These are phyloP conservation scores for Aspergillus japonicus DNA, from an alignment of 2,329 filamentous ascomycete species.

Conservation along the genomic window DNA sequence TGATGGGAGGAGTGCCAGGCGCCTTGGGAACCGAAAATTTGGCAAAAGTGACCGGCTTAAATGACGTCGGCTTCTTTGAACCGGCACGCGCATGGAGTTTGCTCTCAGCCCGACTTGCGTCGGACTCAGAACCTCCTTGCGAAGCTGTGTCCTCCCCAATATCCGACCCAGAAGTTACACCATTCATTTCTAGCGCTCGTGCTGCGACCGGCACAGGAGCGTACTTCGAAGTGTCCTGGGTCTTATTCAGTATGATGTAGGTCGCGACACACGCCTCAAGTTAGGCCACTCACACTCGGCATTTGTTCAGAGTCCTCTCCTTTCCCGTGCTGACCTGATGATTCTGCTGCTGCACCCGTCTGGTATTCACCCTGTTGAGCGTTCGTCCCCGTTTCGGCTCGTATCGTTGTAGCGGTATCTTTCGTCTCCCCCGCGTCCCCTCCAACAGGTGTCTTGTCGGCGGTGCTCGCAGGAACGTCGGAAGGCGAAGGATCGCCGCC, in stretches of 20 bases:
- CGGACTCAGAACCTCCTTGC: constrained; percentile 60
- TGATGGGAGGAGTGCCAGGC: constrained; percentile 50
- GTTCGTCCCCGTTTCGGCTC: constrained; percentile 27
- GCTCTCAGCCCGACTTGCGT: constrained; percentile 57
- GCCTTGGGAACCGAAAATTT: constrained; percentile 66
- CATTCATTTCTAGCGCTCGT: constrained; percentile 41
- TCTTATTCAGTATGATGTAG: constrained; percentile 18
- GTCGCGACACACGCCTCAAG: constrained; percentile 11
- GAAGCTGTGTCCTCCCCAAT: constrained; percentile 41
- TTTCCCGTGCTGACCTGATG: constrained; percentile 22
- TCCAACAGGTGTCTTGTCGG: constrained; percentile 54
- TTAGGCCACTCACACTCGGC: constrained; percentile 31
- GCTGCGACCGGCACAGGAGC: constrained; percentile 34
- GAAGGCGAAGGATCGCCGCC: constrained; percentile 62
- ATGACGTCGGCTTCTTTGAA: constrained; percentile 61
- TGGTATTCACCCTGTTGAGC: constrained; percentile 26
- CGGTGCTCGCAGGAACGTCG: constrained; percentile 64
- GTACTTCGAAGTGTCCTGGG: constrained; percentile 32
- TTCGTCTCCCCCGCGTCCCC: constrained; percentile 46
- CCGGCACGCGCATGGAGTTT: constrained; percentile 48
- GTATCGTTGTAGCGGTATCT: constrained; percentile 39
- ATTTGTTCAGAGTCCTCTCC: constrained; percentile 27
- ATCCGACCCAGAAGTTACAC: constrained; percentile 36
- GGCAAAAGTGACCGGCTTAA: constrained; percentile 66
- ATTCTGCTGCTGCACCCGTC: constrained; percentile 18